Evolutionary conservation across 2,329 filamentous ascomycete genomes (phyloP), one percentile per base, ranked within the genome.

Genomic region (Magnaporthales sp.): DNA sequence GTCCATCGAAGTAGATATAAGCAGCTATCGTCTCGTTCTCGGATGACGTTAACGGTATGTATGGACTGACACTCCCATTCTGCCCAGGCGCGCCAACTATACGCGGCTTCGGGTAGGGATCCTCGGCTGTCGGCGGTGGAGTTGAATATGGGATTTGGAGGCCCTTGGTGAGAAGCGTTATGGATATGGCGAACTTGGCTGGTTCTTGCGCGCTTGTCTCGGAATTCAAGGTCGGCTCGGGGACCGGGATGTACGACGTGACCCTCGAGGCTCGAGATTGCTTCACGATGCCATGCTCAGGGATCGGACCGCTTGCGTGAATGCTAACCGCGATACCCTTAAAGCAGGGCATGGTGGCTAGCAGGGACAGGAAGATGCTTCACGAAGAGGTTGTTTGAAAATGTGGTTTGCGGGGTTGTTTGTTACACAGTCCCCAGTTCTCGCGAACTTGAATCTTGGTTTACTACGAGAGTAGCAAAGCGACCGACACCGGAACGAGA

Each of bases 301-400:
- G 84, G 71, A 99, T 87, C 71, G 95, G 93, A 72, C 84, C 85
- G 75, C 89, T 89, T 67, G 87, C 86, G 81, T 99, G 95, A 78
- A 98, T 96, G 85, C 92, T 96, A 77, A 98, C 94, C 74, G 95
- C 94, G 80, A 99, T 93, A 80, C 95, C 95, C 84, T 98, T 96
- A 83, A 98, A 99, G 87, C 93, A 98, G 82, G 95, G 95, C 95
- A 88, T 88, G 76, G 76, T 85, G 66, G 62, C 38, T 26, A 54
- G 62, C 61, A 29, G 38, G 27, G 19, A 27, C 19, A 22, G 51
- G 22, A 63, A 38, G 27, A 62, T 19, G 38, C 38, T 46, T 46
- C 38, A 46, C 38, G n/a, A 46, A 46, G 38, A 46, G 30, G 9
- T 31, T 46, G 38, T 46, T n/a, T 46, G 15, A 46, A 46, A 46